A percentile compares a stretch with the other conserved stretches of the same genome.
phyloP scores from a whole-genome alignment of 345 rosid species.

The Syzygium aqueum region DNA sequence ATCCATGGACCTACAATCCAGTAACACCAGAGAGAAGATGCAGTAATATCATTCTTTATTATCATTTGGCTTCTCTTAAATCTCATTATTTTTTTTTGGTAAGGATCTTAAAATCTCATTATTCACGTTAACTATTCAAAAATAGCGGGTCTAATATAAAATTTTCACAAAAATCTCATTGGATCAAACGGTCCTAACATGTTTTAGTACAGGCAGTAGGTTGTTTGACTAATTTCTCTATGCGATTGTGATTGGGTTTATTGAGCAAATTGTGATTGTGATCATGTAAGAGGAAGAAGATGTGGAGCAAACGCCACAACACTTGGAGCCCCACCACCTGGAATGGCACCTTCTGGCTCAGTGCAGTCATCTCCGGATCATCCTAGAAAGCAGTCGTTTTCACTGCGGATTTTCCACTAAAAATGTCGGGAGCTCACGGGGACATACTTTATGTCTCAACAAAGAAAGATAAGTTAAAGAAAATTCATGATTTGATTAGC shows the following conservation, averaged over 20 bases:
- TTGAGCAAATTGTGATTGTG: neutral
- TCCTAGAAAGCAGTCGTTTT: neutral
- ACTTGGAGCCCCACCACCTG: neutral
- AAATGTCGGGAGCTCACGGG: neutral
- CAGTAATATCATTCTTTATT: neutral
- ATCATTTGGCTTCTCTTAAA: neutral
- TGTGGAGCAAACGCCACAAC: neutral
- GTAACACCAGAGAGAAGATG: neutral
- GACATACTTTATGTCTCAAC: neutral
- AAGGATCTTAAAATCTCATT: neutral
- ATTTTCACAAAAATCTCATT: neutral
- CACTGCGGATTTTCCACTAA: neutral
- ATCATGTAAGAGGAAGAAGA: neutral
- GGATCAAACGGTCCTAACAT: neutral
- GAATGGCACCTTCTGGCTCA: neutral
- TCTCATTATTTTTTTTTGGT: neutral
- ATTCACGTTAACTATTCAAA: neutral
- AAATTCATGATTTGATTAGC: neutral
- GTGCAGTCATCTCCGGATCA: neutral
- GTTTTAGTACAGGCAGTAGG: neutral
- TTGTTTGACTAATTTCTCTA: neutral
- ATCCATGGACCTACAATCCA: neutral
- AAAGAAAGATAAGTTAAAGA: neutral
- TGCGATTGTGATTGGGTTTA: neutral
- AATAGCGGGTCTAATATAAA: neutral